Evolutionary conservation across 768 basidiomycete species (phyloP), one percentile per base, ranked within the genome.

Genomic region (Kwoniella dejecticola): DNA sequence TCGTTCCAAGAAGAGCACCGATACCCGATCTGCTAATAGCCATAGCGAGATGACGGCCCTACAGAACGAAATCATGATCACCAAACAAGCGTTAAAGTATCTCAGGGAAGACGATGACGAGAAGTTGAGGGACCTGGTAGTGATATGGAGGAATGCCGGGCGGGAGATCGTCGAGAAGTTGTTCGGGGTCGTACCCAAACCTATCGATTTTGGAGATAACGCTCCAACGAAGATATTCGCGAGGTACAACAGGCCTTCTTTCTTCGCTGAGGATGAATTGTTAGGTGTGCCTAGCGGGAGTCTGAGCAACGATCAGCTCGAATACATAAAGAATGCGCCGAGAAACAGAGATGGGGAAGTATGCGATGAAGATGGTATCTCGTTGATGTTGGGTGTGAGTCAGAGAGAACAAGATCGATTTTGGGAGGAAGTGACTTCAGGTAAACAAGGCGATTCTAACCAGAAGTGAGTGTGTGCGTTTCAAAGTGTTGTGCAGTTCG

Each of bases 131-230:
- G 53, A 63, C 17, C 54, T 78, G 19, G 62, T 71, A 1, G 13
- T 40, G 3, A 64, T 62, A 4, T 78, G 75, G 75, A 60, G 65
- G 13, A 55, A 58, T 24, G 75, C 77, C 11, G 77, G 77, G 3
- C 54, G 75, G 24, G 60, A 71, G 8, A 63, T 75, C 21, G 70
- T 70, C 13, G 77, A 78, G 36, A 60, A 64, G 44, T 52, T 78
- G 3, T 78, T 71, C 33, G 26, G 23, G 1, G 23, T 62, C 19
- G 29, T 69, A 3, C 73, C 75, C 4, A 21, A 57, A 36, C 44
- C 55, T 11, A n/a, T 45, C 4, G 13, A 40, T 15, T 41, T 23
- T 45, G 15, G 23, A 19, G 11, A 23, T n/a, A n/a, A n/a, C n/a
- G n/a, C n/a, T n/a, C n/a, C 15, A n/a, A 23, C n/a, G 11, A 11